Conservation (phyloP, 306 rosid species). For the Luffa acutangula region DNA sequence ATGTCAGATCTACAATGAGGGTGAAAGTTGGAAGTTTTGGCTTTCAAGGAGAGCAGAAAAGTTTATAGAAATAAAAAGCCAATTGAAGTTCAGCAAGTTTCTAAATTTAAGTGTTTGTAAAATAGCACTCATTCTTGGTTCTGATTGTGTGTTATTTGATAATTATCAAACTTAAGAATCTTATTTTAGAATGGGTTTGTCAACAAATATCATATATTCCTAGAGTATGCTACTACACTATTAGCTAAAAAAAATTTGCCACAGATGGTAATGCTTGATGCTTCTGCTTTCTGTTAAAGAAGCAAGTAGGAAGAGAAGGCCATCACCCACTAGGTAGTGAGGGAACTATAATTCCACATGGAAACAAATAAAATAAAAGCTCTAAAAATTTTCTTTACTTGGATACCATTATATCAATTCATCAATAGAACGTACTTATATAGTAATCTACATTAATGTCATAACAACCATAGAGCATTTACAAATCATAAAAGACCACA, state of each 20-base stretch:
- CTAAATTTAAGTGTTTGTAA: not conserved
- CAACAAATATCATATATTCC: not conserved
- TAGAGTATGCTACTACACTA: not conserved
- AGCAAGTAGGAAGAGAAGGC: not conserved
- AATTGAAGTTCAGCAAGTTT: not conserved
- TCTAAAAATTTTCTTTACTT: not conserved
- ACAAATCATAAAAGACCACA: not conserved
- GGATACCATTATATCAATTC: not conserved
- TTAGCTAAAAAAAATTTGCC: not conserved
- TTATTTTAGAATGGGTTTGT: not conserved
- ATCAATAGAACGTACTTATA: not conserved
- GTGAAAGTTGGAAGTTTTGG: not conserved
- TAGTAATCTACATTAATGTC: not conserved
- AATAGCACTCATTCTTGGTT: not conserved
- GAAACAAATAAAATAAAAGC: not conserved
- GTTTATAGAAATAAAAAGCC: not conserved
- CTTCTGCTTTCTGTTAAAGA: not conserved
- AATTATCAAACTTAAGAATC: not conserved
- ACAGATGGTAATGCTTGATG: not conserved
- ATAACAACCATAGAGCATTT: not conserved
- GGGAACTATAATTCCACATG: not conserved
- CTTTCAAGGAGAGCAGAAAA: not conserved
- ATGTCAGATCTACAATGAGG: not conserved
- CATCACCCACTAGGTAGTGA: not conserved
- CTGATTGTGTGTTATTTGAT: not conserved